Evolutionary conservation across 345 rosid species (phyloP), one percentile per base, ranked within the genome.

Genomic region (Cardiospermum halicacabum): DNA sequence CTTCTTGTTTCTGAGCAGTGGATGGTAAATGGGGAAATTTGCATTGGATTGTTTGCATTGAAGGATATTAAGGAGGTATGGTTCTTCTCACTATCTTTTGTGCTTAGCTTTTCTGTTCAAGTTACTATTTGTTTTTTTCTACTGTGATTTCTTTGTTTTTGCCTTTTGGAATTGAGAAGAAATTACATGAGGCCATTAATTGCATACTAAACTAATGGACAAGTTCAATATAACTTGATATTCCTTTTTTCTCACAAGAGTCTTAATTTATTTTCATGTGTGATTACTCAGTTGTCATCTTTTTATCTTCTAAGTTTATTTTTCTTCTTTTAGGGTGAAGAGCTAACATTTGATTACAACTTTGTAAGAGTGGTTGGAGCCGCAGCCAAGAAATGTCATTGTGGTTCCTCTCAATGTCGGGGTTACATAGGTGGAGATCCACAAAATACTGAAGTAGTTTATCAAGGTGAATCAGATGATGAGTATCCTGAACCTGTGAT

Each of bases 11-110:
- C 18, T 65, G 73, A 54, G 70, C 96, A 93, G 99, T 94, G 99
- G 99, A 86, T 94, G 87, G 97, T 94, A 70, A 91, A 94, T 74
- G 99, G 99, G 71, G 99, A 94, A 82, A 91, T 94, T 71, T 94
- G 97, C 58, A 89, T 94, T 50, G 99, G 99, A 61, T 72, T 94
- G 64, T 94, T 94, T 83, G 91, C 99, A 24, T 60, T 91, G 69
- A 81, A 88, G 80, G 91, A 87, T 72, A 89, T 94, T 58, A 87
- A 81, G 72, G 78, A 87, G 97, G 97, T 94, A 81, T 36, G 81
- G 60, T 55, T 48, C 40, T 58, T 54, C 32, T 21, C 65, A 59
- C 18, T 11, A 28, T 56, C 3, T 56, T 56, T 56, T n/a, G 31
- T 40, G 28, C 30, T 43, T 73, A 53, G 18, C 45, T 62, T 43